Percentiles rank a stretch among this genome's conserved stretches.
These are phyloP conservation scores for Rutstroemia sp. DNA, from an alignment of 2,329 filamentous ascomycete genomes.

Conservation along the genomic window DNA sequence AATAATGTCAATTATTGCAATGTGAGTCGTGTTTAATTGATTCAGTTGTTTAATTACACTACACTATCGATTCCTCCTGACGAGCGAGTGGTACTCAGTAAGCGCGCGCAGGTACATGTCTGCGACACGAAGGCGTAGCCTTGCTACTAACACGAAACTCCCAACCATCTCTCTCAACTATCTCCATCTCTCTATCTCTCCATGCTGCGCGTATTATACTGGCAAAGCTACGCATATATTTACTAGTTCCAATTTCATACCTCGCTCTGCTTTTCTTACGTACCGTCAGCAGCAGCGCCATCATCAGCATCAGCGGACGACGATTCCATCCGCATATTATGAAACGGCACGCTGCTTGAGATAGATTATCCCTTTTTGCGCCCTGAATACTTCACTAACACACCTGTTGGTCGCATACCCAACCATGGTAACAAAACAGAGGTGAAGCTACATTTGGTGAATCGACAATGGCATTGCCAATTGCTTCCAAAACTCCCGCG, in stretches of 20 bases:
- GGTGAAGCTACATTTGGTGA: neutral
- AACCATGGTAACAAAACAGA: constrained; percentile 9
- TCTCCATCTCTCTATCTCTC: too few species aligned
- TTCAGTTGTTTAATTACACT: neutral
- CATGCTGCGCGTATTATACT: too few species aligned
- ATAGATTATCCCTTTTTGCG: too few species aligned
- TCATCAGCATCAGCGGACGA: too few species aligned
- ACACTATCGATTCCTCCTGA: neutral
- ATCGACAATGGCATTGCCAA: constrained; percentile 9
- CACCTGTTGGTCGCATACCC: neutral
- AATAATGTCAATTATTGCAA: neutral
- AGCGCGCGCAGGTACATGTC: neutral
- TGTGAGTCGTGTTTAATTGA: neutral
- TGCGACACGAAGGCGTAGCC: neutral
- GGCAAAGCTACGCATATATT: neutral
- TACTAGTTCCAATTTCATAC: neutral
- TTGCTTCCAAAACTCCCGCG: constrained; percentile 18
- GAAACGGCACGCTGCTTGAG: too few species aligned
- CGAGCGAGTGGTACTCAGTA: neutral
- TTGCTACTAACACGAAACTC: neutral
- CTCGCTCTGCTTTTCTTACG: neutral
- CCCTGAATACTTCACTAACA: too few species aligned
- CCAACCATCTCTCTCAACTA: neutral
- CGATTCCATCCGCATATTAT: too few species aligned
- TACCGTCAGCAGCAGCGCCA: too few species aligned